Base-by-base conservation (phyloP, 805 yeast genomes). In the Candida yuanshanica region DNA sequence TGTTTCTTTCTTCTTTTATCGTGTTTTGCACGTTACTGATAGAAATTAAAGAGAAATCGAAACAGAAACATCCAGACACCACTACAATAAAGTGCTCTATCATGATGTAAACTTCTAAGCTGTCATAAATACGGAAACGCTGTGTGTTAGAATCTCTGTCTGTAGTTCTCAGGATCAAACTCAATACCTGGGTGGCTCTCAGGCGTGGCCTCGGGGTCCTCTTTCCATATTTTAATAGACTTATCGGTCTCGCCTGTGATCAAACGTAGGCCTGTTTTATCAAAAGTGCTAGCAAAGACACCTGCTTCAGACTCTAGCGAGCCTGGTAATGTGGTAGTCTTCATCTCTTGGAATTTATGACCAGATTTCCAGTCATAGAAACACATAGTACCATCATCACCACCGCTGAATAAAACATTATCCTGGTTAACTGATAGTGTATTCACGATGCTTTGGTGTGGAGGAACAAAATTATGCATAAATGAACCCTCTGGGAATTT, bases 221-320 rank as follows among this genome's bases (percentile, higher is more conserved):
- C 76, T 38, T 66, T 72, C 91, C 93, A 87, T 1, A 86, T 66
- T 57, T 83, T 85, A 31, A 87, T 76, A 57, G 85, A 79, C 57
- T 90, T 90, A 62, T 91, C 98, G n/a, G 86, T 79, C 52, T 86
- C 95, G 37, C 96, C 88, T 2, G 96, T 86, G 17, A 93, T 72
- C 43, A 93, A 63, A 36, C 96, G 72, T 51, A 79, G 62, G 0
- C 97, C 96, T 44, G 88, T 79, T 58, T 70, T 66, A 59, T 93
- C 97, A 59, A 88, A 88, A 2, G 77, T 58, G 31, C 89, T 75
- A 9, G 88, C 71, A 48, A 81, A 68, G 6, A 91, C 76, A 8
- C 95, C 83, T 21, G 68, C 63, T 50, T 81, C 89, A 37, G 86
- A 70, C 7, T 74, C 79, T 14, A 75, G 53, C 0, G 93, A 77